phyloP scores from a whole-genome alignment of 2,329 filamentous ascomycete genomes.

The Lachnellula subtilissima region DNA sequence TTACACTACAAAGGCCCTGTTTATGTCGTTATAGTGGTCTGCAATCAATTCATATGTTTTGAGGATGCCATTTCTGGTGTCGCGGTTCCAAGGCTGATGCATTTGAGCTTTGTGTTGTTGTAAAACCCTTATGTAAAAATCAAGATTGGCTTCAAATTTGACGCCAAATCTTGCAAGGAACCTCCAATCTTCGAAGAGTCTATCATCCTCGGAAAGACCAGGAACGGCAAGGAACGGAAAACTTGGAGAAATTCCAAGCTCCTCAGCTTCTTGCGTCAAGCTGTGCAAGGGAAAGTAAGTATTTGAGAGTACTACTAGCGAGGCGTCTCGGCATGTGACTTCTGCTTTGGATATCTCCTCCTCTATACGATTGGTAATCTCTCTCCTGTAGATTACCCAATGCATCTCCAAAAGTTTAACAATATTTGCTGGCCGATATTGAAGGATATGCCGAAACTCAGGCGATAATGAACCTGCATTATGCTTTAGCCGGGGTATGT shows the following conservation, averaged over 20 bases:
- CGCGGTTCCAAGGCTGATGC: conserved; percentile 2
- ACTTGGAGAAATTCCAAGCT: conserved; percentile 6
- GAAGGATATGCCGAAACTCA: conserved; percentile 19
- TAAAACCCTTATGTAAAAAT: conserved; percentile 13
- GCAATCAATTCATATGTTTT: conserved; percentile 16
- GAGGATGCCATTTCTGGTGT: conserved; percentile 7
- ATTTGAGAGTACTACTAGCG: neutral
- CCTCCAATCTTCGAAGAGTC: conserved; percentile 11
- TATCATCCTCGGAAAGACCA: neutral
- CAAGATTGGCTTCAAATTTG: conserved; percentile 9
- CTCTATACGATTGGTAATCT: conserved; percentile 2
- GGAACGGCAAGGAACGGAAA: conserved; percentile 13
- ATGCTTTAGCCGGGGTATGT: conserved; percentile 10
- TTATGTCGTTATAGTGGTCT: conserved; percentile 9
- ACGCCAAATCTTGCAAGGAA: conserved; percentile 16
- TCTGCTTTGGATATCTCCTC: conserved; percentile 6
- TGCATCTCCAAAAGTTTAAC: conserved; percentile 10
- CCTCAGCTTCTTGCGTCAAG: conserved; percentile 4
- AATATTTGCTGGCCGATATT: conserved; percentile 14
- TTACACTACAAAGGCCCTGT: conserved; percentile 6
- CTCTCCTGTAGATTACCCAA: conserved; percentile 8
- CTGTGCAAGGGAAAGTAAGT: conserved; percentile 7
- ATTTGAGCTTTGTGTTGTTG: conserved; percentile 4
- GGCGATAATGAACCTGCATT: conserved; percentile 12
- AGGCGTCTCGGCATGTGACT: conserved; percentile 3